Conservation (phyloP, 306 rosid genomes). For the Fragaria iinumae region DNA sequence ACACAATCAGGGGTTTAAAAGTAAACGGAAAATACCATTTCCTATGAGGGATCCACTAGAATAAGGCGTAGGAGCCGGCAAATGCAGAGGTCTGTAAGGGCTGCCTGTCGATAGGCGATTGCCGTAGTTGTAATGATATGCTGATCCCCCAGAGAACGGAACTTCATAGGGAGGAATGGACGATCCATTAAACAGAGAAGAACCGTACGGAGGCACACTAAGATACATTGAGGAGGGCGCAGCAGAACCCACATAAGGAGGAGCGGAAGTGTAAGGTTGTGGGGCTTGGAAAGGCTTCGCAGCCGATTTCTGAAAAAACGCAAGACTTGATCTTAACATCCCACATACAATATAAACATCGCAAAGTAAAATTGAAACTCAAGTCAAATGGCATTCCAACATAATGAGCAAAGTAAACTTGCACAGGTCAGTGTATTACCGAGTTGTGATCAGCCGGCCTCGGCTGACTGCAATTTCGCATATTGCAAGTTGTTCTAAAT, state of each 20-base stretch:
- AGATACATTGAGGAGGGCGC: constrained; percentile 90
- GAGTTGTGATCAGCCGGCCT: constrained; percentile 94
- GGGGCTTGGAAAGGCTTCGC: constrained; percentile 81
- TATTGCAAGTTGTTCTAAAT: constrained; percentile 94
- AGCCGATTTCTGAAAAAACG: constrained; percentile 64
- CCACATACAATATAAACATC: neutral
- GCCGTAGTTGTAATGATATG: constrained; percentile 87
- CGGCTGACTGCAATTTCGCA: constrained; percentile 99
- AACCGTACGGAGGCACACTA: constrained; percentile 89
- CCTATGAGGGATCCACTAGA: constrained; percentile 85
- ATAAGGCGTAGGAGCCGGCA: constrained; percentile 87
- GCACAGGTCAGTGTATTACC: constrained; percentile 37
- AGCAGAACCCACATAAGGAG: constrained; percentile 77
- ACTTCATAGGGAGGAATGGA: constrained; percentile 88
- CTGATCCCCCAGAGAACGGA: constrained; percentile 91
- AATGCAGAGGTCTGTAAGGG: constrained; percentile 85
- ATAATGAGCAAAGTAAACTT: neutral
- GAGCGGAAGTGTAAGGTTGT: constrained; percentile 67
- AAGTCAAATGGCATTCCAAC: neutral
- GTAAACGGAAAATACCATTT: constrained; percentile 48
- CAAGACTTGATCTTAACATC: neutral
- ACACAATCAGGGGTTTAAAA: constrained; percentile 3
- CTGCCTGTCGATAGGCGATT: constrained; percentile 78
- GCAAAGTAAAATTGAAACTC: neutral
- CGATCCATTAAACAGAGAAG: constrained; percentile 87